Evolutionary conservation across 2,329 filamentous ascomycete species (phyloP), one percentile per base, ranked within the genome.

Genomic region (Thielaviopsis musarum): DNA sequence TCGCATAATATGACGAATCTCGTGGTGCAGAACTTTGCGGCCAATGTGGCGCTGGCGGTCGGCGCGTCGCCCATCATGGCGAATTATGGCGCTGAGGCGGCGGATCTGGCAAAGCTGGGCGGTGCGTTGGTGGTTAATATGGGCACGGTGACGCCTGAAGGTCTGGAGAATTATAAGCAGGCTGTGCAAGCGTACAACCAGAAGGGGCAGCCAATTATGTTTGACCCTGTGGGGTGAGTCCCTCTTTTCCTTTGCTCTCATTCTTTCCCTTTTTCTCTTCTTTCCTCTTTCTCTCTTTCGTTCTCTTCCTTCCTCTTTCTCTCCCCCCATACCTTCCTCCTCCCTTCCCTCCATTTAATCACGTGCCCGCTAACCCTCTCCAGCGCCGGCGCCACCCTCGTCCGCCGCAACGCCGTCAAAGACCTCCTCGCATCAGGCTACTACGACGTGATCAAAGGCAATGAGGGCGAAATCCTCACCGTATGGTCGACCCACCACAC

Each of bases 1-100:
- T 87, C 86, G 56, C 91, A 97, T 72, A 96, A 95, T 72, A 97
- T 97, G 88, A 97, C 93, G 58, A 97, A 97, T 69, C 77, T 91
- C 57, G 75, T 97, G 0, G 91, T 96, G 22, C 90, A 95, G 67
- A 95, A 96, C 72, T 87, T 97, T 66, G 88, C 91, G 17, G 91
- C 93, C 57, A 96, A 95, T 67, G 85, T 96, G 2, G 89, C 88
- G 48, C 78, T 96, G 17, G 82, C 85, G 38, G 78, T 94, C 57
- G 91, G 91, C 41, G 87, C 87, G 13, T 93, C 87, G 21, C 91
- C 91, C 48, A 96, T 96, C 70, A 97, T 97, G 91, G 84, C 90
- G 7, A 91, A 88, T 69, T 87, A 91, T 66, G 87, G 84, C 26
- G 80, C 83, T 56, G 91, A 97, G 75, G 90, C 90, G 0, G 69